phyloP scores from a whole-genome alignment of 139 green algal species.

The Trebouxia sp. region DNA sequence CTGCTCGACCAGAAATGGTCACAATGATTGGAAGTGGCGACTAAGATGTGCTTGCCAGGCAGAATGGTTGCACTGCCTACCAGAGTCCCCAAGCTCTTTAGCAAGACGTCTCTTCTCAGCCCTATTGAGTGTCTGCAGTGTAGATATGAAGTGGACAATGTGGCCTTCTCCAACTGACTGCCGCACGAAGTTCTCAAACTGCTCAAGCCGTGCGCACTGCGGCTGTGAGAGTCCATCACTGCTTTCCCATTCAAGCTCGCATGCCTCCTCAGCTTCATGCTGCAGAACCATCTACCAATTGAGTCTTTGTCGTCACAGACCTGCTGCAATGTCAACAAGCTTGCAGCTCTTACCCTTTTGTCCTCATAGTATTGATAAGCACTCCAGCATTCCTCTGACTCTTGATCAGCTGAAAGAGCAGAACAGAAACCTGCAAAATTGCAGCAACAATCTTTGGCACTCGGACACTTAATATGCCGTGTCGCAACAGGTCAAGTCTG shows the following conservation, averaged over 20 bases:
- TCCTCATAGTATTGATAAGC: slow-evolving; percentile 18
- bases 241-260: slow-evolving; percentile 15
- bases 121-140: slow-evolving; percentile 12
- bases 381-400: slow-evolving; percentile 31
- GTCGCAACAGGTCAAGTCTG: neutral
- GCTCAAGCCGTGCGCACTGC: slow-evolving; percentile 20
- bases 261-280: slow-evolving; percentile 18
- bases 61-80: neutral
- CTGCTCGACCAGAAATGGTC: too few relatives aligned
- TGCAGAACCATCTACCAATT: neutral
- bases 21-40: neutral
- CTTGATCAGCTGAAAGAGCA: slow-evolving; percentile 12
- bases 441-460: too few relatives aligned
- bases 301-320: neutral
- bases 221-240: neutral
- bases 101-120: slow-evolving; percentile 1
- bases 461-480: too few relatives aligned
- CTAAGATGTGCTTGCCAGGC: neutral
- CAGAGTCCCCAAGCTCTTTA: slow-evolving; percentile 13
- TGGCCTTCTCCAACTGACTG: neutral
- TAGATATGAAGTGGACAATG: slow-evolving; percentile 12
- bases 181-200: slow-evolving; percentile 16
- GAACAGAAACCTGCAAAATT: slow-evolving; percentile 27
- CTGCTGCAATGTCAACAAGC: neutral
- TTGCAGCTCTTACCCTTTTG: neutral